Base-by-base conservation (phyloP, 805 yeast genomes). In the Helenozyma baotianmanensis region DNA sequence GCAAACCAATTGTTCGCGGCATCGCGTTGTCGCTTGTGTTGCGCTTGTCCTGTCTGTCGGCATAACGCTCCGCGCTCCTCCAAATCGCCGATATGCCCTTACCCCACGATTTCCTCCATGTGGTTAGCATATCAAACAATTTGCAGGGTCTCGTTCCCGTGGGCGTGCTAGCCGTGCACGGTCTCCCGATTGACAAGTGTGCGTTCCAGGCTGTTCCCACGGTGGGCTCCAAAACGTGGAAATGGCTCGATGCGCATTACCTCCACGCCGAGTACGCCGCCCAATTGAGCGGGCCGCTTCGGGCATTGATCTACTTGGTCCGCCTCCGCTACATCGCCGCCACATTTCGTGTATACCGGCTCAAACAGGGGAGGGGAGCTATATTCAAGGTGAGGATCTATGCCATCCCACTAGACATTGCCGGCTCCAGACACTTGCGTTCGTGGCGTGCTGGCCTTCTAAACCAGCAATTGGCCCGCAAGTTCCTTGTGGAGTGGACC, bases 221-320 rank as follows among this genome's bases (percentile, higher is more conserved):
- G 0, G 62, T 5, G 14, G 18, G 16, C 12, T 31, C 39, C 9
- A 67, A 63, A 1, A n/a, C n/a, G n/a, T 79, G 84, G 83, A 45
- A 30, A 30, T 78, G 83, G 84, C 54, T 76, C 11, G 78, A 76
- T 39, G 58, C 72, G 8, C 73, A 73, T 12, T 59, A 47, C 38
- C 50, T 64, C 4, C 32, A 45, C 41, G 25, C 32, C 35, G 34
- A 6, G 13, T 19, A 9, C 21, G 25, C 38, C n/a, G 10, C n/a
- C 28, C 21, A 32, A 12, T 22, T 39, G 14, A 36, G 53, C 45
- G 40, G 48, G 30, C 17, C 67, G 0, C 28, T 74, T 4, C 27
- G 38, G 3, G 71, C 70, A 29, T 41, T 78, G 16, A 53, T 60
- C 4, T 72, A 72, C 36, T 59, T 80, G 30, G 52, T 69, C 2